Base-by-base conservation (phyloP, 805 yeast species). In the Ogataea pignaliae region DNA sequence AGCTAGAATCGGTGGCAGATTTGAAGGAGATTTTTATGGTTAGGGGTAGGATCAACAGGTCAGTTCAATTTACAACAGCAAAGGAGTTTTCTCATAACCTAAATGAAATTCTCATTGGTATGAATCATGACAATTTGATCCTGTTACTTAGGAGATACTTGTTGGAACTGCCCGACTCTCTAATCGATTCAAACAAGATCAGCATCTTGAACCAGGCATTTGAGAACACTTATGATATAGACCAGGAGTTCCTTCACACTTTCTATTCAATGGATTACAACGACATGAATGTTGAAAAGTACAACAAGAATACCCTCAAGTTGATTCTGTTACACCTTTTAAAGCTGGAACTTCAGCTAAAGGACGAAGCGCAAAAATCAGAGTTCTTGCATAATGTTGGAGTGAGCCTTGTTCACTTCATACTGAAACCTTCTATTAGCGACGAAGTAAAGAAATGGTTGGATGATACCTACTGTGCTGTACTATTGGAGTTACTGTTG, bases 111-210 rank as follows among this genome's bases (percentile, higher is more conserved):
- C 17, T 50, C 26, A 21, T 28, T 10, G 30, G 16, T 7, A 14
- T 34, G 9, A 45, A 45, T n/a, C 45, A 41, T 10, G 45, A 41
- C 5, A 41, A 44, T 29, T 41, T 50, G 13, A 54, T 51, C 2
- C 31, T 53, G 12, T 13, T 53, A 10, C n/a, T 53, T 34, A 43
- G 56, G 39, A 33, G 54, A 18, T 53, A 53, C 41, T 29, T 53
- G 11, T 35, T 51, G 18, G 56, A 53, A 41, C 38, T 53, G 14
- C 54, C 54, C 10, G 53, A 48, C 16, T 47, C 56, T 9, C 34
- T 53, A 36, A 43, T 53, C 11, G 26, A 45, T n/a, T 42, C 44
- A 21, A 42, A 49, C 2, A 37, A 39, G 10, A 45, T 43, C 10
- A 42, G 31, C 3, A 40, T 53, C 8, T 39, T 53, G 36, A 48